Evolutionary conservation across 345 rosid genomes (phyloP).

Genomic region (Tarenaya hassleriana): DNA sequence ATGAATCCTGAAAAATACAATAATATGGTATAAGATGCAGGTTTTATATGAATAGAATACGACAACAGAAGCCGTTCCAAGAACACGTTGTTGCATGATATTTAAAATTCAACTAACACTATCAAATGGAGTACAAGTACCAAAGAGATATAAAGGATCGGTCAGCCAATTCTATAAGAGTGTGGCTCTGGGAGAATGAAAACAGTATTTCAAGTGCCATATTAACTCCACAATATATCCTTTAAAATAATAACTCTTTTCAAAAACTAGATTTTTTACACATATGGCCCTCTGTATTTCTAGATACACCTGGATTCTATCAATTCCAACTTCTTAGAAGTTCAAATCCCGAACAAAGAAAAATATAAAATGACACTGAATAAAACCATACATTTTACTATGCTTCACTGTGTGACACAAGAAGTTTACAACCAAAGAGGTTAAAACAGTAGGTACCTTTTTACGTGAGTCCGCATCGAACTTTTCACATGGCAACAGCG

Average conservation of each 20-base stretch:
- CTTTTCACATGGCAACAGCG: slow-evolving; percentile 46
- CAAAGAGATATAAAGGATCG: neutral
- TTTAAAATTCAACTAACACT: neutral
- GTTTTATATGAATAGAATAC: neutral
- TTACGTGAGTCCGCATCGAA: slow-evolving; percentile 29
- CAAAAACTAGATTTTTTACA: neutral
- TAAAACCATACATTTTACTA: slow-evolving; percentile 8
- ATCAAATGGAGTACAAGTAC: no score
- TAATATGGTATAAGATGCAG: slow-evolving; percentile 9
- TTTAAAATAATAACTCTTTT: neutral
- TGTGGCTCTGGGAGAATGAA: neutral
- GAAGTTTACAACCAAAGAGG: slow-evolving; percentile 1
- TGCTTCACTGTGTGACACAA: slow-evolving; percentile 14
- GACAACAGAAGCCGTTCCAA: neutral
- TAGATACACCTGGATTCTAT: slow-evolving; percentile 2
- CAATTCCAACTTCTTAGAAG: neutral
- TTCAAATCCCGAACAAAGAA: neutral
- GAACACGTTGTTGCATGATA: neutral
- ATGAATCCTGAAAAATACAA: slow-evolving; percentile 32
- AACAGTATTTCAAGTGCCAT: slow-evolving; percentile 5
- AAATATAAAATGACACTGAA: no score
- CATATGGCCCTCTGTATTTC: slow-evolving; percentile 8
- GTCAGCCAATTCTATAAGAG: neutral
- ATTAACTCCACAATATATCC: neutral
- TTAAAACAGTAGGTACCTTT: slow-evolving; percentile 33